A percentile compares a stretch with the other conserved stretches of the same genome.
Conservation (phyloP, 1,284 basidiomycete genomes). For the Naganishia cerealis region DNA sequence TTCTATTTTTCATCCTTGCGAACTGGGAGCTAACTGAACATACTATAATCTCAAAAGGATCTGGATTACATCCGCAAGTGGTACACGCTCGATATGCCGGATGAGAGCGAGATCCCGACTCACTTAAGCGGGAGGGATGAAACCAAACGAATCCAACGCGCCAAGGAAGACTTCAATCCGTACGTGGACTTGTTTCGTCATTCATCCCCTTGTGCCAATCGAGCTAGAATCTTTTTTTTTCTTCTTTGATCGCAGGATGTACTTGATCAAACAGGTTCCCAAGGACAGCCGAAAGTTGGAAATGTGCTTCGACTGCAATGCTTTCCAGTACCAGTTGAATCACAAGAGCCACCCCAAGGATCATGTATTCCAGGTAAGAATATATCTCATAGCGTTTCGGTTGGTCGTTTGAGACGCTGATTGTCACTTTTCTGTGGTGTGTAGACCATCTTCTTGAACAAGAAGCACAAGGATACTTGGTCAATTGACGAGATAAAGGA, state of each 20-base stretch:
- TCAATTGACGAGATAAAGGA: constrained; percentile 55
- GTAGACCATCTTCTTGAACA: constrained; percentile 59
- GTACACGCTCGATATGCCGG: constrained; percentile 47
- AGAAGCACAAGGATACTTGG: constrained; percentile 55
- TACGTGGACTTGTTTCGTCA: constrained; percentile 29
- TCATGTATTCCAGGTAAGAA: constrained; percentile 52
- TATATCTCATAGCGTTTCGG: not conserved
- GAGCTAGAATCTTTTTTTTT: not conserved
- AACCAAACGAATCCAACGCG: constrained; percentile 41
- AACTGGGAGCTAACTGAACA: not conserved
- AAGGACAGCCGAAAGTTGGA: constrained; percentile 46
- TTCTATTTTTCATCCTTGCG: not conserved
- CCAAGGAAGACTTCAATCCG: constrained; percentile 47
- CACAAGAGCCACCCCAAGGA: constrained; percentile 45
- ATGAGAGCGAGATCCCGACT: constrained; percentile 38
- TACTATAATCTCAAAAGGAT: constrained; percentile 38
- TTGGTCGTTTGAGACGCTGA: not conserved
- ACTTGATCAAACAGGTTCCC: constrained; percentile 49
- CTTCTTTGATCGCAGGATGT: constrained; percentile 40
- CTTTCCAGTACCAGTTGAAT: constrained; percentile 51
- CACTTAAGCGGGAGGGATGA: constrained; percentile 45
- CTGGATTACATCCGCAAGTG: constrained; percentile 49
- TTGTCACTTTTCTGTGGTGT: constrained; percentile 10
- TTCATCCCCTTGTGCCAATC: not conserved
- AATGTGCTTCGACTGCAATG: constrained; percentile 51